phyloP scores from a whole-genome alignment of 768 basidiomycete genomes.

The Rhodotorula toruloides region DNA sequence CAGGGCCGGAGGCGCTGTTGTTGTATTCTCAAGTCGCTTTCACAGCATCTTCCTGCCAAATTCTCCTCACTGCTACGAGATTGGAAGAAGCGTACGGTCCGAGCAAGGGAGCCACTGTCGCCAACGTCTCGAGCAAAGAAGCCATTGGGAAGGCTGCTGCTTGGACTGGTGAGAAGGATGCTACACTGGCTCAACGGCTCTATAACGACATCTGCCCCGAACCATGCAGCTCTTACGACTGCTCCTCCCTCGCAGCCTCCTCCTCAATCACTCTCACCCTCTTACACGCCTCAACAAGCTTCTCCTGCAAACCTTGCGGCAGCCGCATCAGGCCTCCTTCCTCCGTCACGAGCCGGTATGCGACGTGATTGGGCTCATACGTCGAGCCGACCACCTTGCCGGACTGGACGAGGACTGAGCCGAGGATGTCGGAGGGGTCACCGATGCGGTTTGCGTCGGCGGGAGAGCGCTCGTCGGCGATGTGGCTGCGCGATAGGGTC shows the following conservation, averaged over 20 bases:
- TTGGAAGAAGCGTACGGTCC: too few relatives aligned
- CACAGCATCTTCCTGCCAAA: too few relatives aligned
- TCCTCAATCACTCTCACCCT: conserved; percentile 19
- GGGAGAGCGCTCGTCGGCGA: conserved; percentile 30
- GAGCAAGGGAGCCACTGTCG: too few relatives aligned
- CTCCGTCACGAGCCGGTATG: conserved; percentile 29
- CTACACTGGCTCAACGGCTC: too few relatives aligned
- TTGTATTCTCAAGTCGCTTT: too few relatives aligned
- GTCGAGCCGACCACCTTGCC: conserved; percentile 2
- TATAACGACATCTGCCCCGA: background rate
- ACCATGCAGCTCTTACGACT: background rate
- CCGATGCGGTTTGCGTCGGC: conserved; percentile 30
- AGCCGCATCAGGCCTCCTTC: conserved; percentile 27
- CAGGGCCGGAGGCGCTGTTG: too few relatives aligned
- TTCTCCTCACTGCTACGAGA: too few relatives aligned
- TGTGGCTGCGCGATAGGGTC: conserved; percentile 11
- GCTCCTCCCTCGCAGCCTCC: conserved; percentile 10
- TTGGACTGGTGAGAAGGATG: too few relatives aligned
- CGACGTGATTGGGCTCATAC: conserved; percentile 22
- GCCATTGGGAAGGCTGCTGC: too few relatives aligned
- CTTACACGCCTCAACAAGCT: conserved; percentile 7
- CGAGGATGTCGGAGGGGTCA: conserved; percentile 35
- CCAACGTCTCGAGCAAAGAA: too few relatives aligned
- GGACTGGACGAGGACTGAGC: conserved; percentile 25
- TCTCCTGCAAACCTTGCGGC: background rate